These are phyloP conservation scores for Lithohypha guttulata DNA, from an alignment of 2,329 filamentous ascomycete genomes.

Conservation along the genomic window DNA sequence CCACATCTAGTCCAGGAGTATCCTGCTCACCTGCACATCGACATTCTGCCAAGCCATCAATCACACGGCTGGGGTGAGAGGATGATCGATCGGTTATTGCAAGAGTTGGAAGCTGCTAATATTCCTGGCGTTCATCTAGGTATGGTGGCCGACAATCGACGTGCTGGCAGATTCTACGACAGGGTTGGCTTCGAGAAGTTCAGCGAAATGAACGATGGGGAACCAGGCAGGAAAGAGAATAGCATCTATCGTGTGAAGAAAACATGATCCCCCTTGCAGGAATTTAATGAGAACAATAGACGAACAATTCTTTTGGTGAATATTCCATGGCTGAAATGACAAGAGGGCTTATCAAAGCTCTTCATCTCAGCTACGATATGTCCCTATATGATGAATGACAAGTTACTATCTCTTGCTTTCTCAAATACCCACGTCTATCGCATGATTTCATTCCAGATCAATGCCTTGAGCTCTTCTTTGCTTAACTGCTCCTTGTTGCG, in stretches of 20 bases:
- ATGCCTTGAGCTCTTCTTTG: conserved; percentile 91
- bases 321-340: too few species aligned
- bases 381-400: background rate
- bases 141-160: conserved; percentile 18
- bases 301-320: too few species aligned
- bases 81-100: conserved; percentile 14
- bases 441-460: conserved; percentile 98
- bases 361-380: too few species aligned
- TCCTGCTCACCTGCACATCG: conserved; percentile 20
- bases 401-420: background rate
- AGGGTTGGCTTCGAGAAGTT: conserved; percentile 18
- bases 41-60: conserved; percentile 15
- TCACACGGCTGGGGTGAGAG: conserved; percentile 15
- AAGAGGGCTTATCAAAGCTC: too few species aligned
- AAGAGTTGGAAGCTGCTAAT: conserved; percentile 7
- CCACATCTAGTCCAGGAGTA: conserved; percentile 15
- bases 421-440: conserved; percentile 35
- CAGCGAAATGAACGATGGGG: conserved; percentile 15
- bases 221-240: conserved; percentile 13
- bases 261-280: too few species aligned
- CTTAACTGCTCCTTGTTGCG: conserved; percentile 98
- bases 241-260: conserved; percentile 17
- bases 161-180: conserved; percentile 16
- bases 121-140: conserved; percentile 18
- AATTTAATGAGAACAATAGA: too few species aligned